Percentiles rank a stretch among this genome's conserved stretches.
phyloP scores from a whole-genome alignment of 2,329 filamentous ascomycete genomes.

The Aotearoamyces nothofagi region DNA sequence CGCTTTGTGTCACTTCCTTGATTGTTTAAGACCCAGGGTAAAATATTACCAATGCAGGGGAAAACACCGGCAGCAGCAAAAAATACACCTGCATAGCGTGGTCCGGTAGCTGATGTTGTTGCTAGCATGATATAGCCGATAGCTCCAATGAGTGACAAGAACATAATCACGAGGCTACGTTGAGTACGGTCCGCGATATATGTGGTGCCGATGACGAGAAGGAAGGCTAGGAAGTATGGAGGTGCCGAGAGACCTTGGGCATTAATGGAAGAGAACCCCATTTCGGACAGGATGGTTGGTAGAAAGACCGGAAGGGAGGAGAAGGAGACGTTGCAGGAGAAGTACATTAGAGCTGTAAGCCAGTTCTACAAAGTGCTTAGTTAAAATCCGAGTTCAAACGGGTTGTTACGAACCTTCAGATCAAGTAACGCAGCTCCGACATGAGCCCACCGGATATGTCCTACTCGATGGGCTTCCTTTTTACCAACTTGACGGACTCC shows the following conservation, averaged over 20 bases:
- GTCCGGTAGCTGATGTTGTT: constrained; percentile 27
- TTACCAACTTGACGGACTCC: constrained; percentile 33
- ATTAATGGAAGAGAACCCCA: constrained; percentile 52
- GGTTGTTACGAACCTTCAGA: constrained; percentile 19
- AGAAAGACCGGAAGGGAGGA: constrained; percentile 50
- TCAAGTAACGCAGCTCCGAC: constrained; percentile 26
- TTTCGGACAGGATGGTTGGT: constrained; percentile 44
- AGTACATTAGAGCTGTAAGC: constrained; percentile 32
- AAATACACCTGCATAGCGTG: constrained; percentile 32
- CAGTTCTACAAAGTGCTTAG: constrained; percentile 11
- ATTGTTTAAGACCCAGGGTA: constrained; percentile 58
- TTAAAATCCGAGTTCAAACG: too few species aligned
- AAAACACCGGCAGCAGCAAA: constrained; percentile 47
- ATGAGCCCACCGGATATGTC: constrained; percentile 27
- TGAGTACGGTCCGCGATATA: constrained; percentile 49
- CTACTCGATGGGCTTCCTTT: constrained; percentile 29
- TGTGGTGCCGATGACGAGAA: constrained; percentile 43
- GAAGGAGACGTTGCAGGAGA: constrained; percentile 48
- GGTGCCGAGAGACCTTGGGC: constrained; percentile 61
- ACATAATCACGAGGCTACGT: constrained; percentile 42
- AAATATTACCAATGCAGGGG: constrained; percentile 52
- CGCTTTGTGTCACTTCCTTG: constrained; percentile 54
- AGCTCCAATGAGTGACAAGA: constrained; percentile 39
- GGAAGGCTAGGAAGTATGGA: constrained; percentile 52
- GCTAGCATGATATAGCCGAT: constrained; percentile 52